Base-by-base conservation (phyloP, 2,329 filamentous ascomycete genomes). In the Aureobasidium sp. region DNA sequence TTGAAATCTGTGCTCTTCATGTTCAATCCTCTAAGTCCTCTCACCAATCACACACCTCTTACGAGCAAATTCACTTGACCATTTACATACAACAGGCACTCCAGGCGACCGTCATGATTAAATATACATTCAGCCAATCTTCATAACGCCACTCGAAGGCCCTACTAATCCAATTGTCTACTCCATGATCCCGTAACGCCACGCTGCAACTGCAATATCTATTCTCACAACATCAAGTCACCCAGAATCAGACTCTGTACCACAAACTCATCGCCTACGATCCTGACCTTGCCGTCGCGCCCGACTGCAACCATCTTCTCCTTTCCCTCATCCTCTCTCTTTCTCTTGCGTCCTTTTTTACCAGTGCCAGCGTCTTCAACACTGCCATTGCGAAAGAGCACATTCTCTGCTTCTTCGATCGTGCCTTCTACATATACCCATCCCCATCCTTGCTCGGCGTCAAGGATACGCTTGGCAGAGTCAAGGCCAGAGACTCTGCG, bases 221-320 rank as follows among this genome's bases (percentile, higher is more conserved):
- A 31, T 15, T 49, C 17, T 34, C 84, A 82, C 65, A 90, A 87
- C 58, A 91, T 83, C 67, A 97, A 76, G 64, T 86, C 84, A 0
- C 92, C 93, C 56, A 96, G 73, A 65, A 99, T 97, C 63, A 97
- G 78, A 73, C 91, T 97, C 79, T 99, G 93, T 61, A 96, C 87
- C 25, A 97, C 85, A 71, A 93, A 85, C 75, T 97, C 93, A 72
- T 95, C 88, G 62, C 87, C 88, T 58, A 96, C 82, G 48, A 94
- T 82, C 65, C 82, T 83, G 41, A 91, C 79, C 64, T 75, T 81
- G 79, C 14, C 80, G 77, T 47, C 76, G 70, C 17, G 76, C 2
- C 45, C 45, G 8, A 41, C 14, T 70, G 31, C 72, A 68, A 22
- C 74, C 72, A 66, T 68, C 64, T 56, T 69, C 56, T 70, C 72